Base-by-base conservation (phyloP, 2,329 filamentous ascomycete genomes). In the Diplodia seriata region DNA sequence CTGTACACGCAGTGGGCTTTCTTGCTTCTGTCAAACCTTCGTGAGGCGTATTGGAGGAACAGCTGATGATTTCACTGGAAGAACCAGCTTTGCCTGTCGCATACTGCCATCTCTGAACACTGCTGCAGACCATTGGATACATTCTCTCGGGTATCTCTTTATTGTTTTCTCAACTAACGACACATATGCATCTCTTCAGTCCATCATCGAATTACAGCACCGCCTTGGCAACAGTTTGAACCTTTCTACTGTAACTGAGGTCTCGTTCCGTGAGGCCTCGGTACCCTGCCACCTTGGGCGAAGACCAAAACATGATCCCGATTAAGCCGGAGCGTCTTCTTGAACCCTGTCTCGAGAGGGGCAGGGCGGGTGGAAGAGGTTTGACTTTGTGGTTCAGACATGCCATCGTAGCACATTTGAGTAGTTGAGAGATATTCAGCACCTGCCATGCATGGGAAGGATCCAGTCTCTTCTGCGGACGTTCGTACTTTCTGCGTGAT, bases 301-400 rank as follows among this genome's bases (percentile, higher is more conserved):
- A 85, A 97, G 87, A 97, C 80, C 79, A 72, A 33, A 75, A 70
- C 31, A 72, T 71, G 91, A 92, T 92, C 91, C 90, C 92, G 90
- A 97, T 95, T 97, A 97, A 97, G 94, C 94, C 93, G 94, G 94
- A 97, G 93, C 92, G 88, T 87, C 89, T 90, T 89, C 89, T 94
- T 90, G 87, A 92, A 89, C 88, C 86, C 88, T 85, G 84, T 84
- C 82, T 87, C 84, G 91, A 97, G 82, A 96, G 91, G 87, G 84
- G 79, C 79, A 81, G 84, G 89, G 88, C 91, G 92, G 90, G 89
- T 97, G 91, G 92, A 90, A 88, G 89, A 86, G 84, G 92, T 87
- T 97, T 97, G 94, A 97, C 92, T 97, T 92, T 91, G 91, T 88
- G 89, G 91, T 87, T 90, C 91, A 84, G 81, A 95, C 91, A 94